A percentile compares a stretch with the other conserved stretches of the same genome.
phyloP scores from a whole-genome alignment of 2,329 filamentous ascomycete genomes.

The Botrytis tulipae region DNA sequence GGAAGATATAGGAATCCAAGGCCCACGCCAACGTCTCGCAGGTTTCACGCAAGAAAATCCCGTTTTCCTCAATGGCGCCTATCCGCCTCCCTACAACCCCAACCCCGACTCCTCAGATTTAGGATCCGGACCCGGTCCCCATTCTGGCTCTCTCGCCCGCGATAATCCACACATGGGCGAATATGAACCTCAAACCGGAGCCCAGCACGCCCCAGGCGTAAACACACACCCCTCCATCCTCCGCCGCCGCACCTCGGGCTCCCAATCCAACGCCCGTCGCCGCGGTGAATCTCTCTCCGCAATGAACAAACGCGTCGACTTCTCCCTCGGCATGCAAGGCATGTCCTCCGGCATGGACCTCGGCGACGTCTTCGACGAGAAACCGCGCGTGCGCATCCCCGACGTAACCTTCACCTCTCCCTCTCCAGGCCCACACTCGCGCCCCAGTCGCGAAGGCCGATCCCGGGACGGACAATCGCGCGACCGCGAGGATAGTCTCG shows the following conservation, averaged over 20 bases:
- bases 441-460: neutral
- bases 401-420: conserved; percentile 31
- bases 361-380: conserved; percentile 64
- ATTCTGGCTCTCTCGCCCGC: conserved; percentile 35
- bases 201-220: conserved; percentile 21
- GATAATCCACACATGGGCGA: conserved; percentile 29
- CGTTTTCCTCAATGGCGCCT: conserved; percentile 35
- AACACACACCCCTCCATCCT: conserved; percentile 52
- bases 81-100: conserved; percentile 27
- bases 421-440: conserved; percentile 34
- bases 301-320: conserved; percentile 64
- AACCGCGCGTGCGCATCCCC: conserved; percentile 36
- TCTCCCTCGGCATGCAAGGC: conserved; percentile 65
- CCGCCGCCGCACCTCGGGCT: conserved; percentile 46
- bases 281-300: conserved; percentile 57
- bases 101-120: conserved; percentile 13
- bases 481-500: conserved; percentile 26
- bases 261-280: conserved; percentile 42
- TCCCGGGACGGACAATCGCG: neutral
- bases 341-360: conserved; percentile 57
- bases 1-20: conserved; percentile 41
- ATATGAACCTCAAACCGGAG: conserved; percentile 6
- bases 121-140: conserved; percentile 34
- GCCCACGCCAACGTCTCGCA: conserved; percentile 37
- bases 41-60: conserved; percentile 36